These are phyloP conservation scores for Emericellopsis terricola DNA, from an alignment of 495 filamentous ascomycete genomes.

Conservation along the genomic window DNA sequence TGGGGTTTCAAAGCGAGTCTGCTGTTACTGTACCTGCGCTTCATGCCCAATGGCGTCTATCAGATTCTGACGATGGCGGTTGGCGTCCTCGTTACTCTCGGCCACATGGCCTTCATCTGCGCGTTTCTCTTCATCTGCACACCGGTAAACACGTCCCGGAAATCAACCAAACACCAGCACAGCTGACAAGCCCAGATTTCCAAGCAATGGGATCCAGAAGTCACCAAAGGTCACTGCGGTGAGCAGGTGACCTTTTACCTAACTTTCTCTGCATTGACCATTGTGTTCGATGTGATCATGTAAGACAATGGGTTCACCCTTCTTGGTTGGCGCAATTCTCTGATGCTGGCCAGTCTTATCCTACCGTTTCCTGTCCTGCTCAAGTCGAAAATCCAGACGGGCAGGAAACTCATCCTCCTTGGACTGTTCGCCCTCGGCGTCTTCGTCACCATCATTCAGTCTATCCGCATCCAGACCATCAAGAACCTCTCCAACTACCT, in stretches of 20 bases:
- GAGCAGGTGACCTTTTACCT: slow-evolving; percentile 24
- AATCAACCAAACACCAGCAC: background rate
- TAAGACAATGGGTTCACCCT: too few relatives aligned
- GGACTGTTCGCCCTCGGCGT: slow-evolving; percentile 31
- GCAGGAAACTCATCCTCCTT: slow-evolving; percentile 22
- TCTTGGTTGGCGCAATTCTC: too few relatives aligned
- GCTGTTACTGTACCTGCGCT: slow-evolving; percentile 29
- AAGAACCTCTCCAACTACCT: slow-evolving; percentile 21
- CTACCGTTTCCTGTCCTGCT: slow-evolving; percentile 33
- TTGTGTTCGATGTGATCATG: slow-evolving; percentile 31
- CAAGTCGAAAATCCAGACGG: slow-evolving; percentile 18
- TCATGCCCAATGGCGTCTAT: slow-evolving; percentile 24
- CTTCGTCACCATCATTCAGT: slow-evolving; percentile 35
- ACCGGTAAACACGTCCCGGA: slow-evolving; percentile 24
- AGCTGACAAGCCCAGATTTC: too few relatives aligned
- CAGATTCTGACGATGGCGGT: slow-evolving; percentile 14
- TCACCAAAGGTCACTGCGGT: slow-evolving; percentile 22
- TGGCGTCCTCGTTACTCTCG: slow-evolving; percentile 14
- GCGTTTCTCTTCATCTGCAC: slow-evolving; percentile 25
- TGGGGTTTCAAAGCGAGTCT: slow-evolving; percentile 35
- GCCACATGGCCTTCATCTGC: slow-evolving; percentile 15
- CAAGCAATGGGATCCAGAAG: slow-evolving; percentile 24
- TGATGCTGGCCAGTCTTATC: slow-evolving; percentile 22
- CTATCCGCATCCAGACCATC: slow-evolving; percentile 34
- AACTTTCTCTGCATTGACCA: slow-evolving; percentile 18